Evolutionary conservation across 495 filamentous ascomycete species (phyloP).

Genomic region (Talaromyces borbonicus): DNA sequence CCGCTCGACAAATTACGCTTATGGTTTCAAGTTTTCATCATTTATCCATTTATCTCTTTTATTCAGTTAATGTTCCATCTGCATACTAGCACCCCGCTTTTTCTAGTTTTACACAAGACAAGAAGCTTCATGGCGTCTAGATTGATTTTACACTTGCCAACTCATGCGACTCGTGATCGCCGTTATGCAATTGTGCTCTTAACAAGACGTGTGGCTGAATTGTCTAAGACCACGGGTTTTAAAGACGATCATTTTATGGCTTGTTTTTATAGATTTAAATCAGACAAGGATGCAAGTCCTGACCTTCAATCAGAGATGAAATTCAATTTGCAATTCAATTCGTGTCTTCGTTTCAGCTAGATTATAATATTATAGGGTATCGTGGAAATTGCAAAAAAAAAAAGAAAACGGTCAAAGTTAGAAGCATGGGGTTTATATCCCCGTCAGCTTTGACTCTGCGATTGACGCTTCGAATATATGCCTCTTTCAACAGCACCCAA

Average conservation of each 20-base stretch:
- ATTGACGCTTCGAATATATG: slow-evolving; percentile 23
- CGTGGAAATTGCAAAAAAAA: background rate
- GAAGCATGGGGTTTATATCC: background rate
- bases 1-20: background rate
- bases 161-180: too few species aligned
- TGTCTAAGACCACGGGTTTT: background rate
- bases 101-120: background rate
- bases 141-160: background rate
- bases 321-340: too few species aligned
- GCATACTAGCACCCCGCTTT: background rate
- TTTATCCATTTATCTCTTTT: background rate
- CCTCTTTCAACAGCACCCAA: slow-evolving; percentile 30
- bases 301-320: too few species aligned
- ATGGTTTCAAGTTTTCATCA: too few species aligned
- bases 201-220: background rate
- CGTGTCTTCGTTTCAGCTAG: background rate
- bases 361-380: background rate
- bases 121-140: background rate
- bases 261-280: slow-evolving; percentile 1
- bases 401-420: background rate
- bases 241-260: background rate
- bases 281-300: slow-evolving; percentile 6
- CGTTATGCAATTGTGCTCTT: too few species aligned
- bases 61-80: background rate
- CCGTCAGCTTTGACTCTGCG: background rate